These are phyloP conservation scores for Coemansia sp. DNA, from an alignment of 192 early-diverging fungal species.

Conservation along the genomic window DNA sequence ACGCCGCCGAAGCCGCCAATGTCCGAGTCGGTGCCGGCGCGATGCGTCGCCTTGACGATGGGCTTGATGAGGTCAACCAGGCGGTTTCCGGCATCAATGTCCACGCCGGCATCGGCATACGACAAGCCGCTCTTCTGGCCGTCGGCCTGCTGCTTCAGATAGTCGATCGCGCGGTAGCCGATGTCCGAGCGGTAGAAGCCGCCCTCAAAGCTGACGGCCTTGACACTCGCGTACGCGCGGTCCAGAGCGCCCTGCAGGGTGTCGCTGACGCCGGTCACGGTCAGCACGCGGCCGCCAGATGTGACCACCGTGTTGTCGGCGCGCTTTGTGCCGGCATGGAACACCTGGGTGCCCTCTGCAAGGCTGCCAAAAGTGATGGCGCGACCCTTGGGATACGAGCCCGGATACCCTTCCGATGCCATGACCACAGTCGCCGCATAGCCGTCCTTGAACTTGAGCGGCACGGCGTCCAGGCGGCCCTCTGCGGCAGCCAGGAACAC, in stretches of 20 bases:
- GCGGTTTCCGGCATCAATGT: constrained; percentile 92
- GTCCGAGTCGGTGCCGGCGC: constrained; percentile 91
- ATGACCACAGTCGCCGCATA: constrained; percentile 89
- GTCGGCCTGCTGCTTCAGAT: constrained; percentile 39
- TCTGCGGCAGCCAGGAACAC: constrained; percentile 84
- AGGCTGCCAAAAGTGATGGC: constrained; percentile 62
- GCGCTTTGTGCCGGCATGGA: constrained; percentile 87
- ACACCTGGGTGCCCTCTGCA: constrained; percentile 58
- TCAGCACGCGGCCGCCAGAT: constrained; percentile 91
- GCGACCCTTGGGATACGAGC: constrained; percentile 76
- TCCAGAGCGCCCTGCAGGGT: constrained; percentile 77
- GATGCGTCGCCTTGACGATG: constrained; percentile 86
- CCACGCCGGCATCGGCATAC: constrained; percentile 95
- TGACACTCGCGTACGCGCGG: constrained; percentile 68
- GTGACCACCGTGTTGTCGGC: constrained; percentile 66
- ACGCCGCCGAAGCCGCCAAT: constrained; percentile 98
- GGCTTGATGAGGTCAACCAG: constrained; percentile 96
- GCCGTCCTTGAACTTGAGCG: constrained; percentile 65
- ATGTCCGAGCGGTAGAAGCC: constrained; percentile 92
- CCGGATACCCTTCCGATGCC: constrained; percentile 93
- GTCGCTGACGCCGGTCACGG: constrained; percentile 79
- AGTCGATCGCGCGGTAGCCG: constrained; percentile 65
- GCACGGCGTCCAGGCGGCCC: constrained; percentile 86
- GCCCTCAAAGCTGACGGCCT: constrained; percentile 75
- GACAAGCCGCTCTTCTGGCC: constrained; percentile 62